Evolutionary conservation across 257 asterid species (phyloP), one percentile per base, ranked within the genome.

Genomic region (Dorcoceras hygrometricum): DNA sequence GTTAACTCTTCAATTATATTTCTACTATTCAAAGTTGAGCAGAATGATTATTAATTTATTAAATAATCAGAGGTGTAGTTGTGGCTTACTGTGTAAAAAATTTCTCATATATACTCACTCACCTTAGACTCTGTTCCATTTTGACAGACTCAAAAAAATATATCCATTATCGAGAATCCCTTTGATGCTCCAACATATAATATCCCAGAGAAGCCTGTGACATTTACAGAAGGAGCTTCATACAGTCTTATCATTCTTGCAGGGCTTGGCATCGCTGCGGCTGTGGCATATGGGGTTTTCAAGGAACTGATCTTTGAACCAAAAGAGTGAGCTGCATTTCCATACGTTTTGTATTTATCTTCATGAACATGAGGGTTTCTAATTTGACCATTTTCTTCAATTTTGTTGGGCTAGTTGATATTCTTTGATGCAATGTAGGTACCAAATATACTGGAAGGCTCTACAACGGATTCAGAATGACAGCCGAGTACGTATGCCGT

Each of bases 151-250:
- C 83, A 77, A 36, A 93, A 86, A 77, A 97, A 83, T 18, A 43
- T 90, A 69, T 82, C 97, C 69, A 88, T 80, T 1, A 59, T 83
- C 12, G 97, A 90, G 74, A 90, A 88, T 68, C 97, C 97, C 10
- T 90, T 93, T 80, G 95, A 88, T 82, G 88, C 96, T 64, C 97
- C 95, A 62, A 93, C 99, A 22, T 87, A 90, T 69, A 83, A 90
- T 75, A 93, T 93, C 74, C 99, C 97, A 4, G 91, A 93, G 78
- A 93, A 88, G 82, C 99, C 95, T 22, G 94, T 93, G 75, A 82
- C 99, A 0, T 90, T 90, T 66, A 86, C 91, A 2, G 99, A 93
- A 80, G 99, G 97, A 76, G 95, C 96, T 78, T 90, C 97, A 22
- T 93, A 90, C 78, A 81, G 82, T 69, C 64, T 90, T 59, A 43